A percentile compares a stretch with the other conserved stretches of the same genome.
phyloP scores from a whole-genome alignment of 2,329 filamentous ascomycete genomes.

The Cladosporium sp. region DNA sequence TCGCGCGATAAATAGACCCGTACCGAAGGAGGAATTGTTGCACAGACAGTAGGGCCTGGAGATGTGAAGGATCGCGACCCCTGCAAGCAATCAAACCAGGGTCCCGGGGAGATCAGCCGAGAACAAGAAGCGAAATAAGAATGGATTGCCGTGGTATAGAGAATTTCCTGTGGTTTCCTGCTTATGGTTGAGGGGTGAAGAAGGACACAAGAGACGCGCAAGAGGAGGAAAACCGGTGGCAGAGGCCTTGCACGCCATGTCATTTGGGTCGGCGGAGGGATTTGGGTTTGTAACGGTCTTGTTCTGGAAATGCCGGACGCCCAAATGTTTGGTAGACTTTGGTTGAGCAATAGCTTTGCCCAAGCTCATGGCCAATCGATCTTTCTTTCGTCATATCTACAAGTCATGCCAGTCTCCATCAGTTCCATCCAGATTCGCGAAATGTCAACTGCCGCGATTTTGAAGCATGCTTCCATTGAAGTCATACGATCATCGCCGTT shows the following conservation, averaged over 20 bases:
- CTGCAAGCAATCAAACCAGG: constrained; percentile 11
- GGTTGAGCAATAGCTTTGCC: background rate
- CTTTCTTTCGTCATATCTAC: too few relatives aligned
- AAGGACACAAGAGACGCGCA: background rate
- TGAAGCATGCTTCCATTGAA: too few relatives aligned
- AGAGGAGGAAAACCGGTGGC: background rate
- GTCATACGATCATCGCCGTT: too few relatives aligned
- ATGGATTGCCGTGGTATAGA: background rate
- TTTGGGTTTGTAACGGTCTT: constrained; percentile 7
- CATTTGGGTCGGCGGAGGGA: constrained; percentile 1
- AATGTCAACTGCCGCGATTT: too few relatives aligned
- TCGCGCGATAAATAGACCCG: constrained; percentile 1
- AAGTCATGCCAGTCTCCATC: too few relatives aligned
- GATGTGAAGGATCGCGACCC: background rate
- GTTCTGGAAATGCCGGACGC: background rate
- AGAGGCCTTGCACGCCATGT: background rate
- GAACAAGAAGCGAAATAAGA: background rate
- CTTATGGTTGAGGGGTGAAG: background rate
- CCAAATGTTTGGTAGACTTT: background rate
- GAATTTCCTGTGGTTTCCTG: background rate
- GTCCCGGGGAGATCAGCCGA: background rate
- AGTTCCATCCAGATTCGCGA: too few relatives aligned
- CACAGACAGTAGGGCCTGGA: constrained; percentile 1
- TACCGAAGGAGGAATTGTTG: background rate
- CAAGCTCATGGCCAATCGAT: too few relatives aligned